phyloP scores from a whole-genome alignment of 495 filamentous ascomycete genomes.

The Aspergillus biplanus region DNA sequence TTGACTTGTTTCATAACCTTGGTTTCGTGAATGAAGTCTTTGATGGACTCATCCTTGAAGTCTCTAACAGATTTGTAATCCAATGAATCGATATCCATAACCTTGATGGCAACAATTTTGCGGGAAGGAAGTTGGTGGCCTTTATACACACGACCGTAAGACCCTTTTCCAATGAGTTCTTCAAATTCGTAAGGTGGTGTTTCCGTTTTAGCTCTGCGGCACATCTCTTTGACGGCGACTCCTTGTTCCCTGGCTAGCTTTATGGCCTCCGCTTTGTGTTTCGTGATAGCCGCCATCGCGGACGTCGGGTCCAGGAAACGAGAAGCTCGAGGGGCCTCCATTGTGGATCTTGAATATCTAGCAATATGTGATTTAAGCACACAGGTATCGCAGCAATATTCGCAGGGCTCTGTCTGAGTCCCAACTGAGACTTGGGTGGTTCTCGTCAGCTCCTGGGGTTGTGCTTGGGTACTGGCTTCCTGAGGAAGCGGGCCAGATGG shows the following conservation, averaged over 20 bases:
- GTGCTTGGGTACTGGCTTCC: not conserved
- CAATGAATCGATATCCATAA: slow-evolving; percentile 88
- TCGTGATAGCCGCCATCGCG: slow-evolving; percentile 51
- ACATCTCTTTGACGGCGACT: slow-evolving; percentile 51
- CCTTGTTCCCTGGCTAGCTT: slow-evolving; percentile 54
- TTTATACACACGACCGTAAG: slow-evolving; percentile 93
- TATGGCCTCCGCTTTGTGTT: slow-evolving; percentile 53
- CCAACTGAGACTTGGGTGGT: not conserved
- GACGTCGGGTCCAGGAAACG: slow-evolving; percentile 49
- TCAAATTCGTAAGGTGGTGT: slow-evolving; percentile 73
- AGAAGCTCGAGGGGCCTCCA: slow-evolving; percentile 34
- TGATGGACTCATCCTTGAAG: slow-evolving; percentile 78
- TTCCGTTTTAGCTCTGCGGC: slow-evolving; percentile 49
- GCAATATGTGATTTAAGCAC: not conserved
- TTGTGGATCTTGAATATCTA: slow-evolving; percentile 8
- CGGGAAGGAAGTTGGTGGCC: slow-evolving; percentile 61
- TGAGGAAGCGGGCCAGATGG: not conserved
- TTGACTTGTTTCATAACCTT: slow-evolving; percentile 81
- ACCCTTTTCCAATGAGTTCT: slow-evolving; percentile 94
- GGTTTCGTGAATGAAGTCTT: slow-evolving; percentile 87
- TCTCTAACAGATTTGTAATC: slow-evolving; percentile 71
- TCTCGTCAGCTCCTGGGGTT: not conserved
- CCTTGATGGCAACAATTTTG: slow-evolving; percentile 85
- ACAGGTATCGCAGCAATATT: not conserved
- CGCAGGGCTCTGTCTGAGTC: not conserved